phyloP scores from a whole-genome alignment of 129 eudicot genomes.

The Chrysanthemum makinoi region DNA sequence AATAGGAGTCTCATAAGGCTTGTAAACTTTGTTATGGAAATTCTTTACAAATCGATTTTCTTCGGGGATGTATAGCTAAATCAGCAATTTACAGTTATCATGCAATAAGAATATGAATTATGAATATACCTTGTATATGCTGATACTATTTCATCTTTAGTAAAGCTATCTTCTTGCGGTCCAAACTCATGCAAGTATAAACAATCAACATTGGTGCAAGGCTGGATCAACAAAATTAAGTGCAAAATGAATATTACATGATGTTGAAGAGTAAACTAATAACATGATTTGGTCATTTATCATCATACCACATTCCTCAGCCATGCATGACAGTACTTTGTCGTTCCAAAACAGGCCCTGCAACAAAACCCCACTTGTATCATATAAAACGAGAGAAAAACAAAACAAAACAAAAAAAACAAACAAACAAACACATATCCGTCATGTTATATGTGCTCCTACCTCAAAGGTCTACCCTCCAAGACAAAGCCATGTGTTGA shows the following conservation, averaged over 20 bases:
- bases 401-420: too few relatives aligned
- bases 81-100: background rate
- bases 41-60: background rate
- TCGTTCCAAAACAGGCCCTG: constrained; percentile 72
- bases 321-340: constrained; percentile 72
- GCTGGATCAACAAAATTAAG: constrained; percentile 34
- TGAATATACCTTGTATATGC: constrained; percentile 54
- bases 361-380: constrained; percentile 9
- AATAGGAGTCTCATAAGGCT: background rate
- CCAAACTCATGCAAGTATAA: constrained; percentile 65
- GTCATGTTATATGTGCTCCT: constrained; percentile 10
- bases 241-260: background rate
- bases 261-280: constrained; percentile 13
- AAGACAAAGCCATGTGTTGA: constrained; percentile 52
- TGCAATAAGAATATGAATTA: constrained; percentile 18
- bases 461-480: constrained; percentile 64
- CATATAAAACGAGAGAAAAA: background rate
- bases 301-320: constrained; percentile 44
- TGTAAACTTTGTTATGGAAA: background rate
- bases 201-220: constrained; percentile 62
- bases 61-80: background rate
- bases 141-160: constrained; percentile 57
- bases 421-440: too few relatives aligned
- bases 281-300: background rate
- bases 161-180: constrained; percentile 60